Evolutionary conservation across 164 flowering plant species (phyloP).

Genomic region (Vitis labrusca): DNA sequence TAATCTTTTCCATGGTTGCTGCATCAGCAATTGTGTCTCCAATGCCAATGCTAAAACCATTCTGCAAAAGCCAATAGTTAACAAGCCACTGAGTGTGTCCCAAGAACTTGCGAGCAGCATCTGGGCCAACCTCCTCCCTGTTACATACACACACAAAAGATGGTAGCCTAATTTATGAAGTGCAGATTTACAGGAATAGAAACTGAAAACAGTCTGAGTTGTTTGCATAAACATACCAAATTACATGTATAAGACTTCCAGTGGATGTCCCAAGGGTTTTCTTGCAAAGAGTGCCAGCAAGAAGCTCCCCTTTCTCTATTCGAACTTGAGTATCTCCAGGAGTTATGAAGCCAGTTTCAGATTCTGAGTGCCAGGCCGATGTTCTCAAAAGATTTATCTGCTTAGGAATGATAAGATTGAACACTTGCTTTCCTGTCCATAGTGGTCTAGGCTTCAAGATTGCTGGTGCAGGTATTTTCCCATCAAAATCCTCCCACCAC

Average conservation of each 20-base stretch:
- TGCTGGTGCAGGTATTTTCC: constrained; percentile 93
- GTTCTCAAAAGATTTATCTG: constrained; percentile 88
- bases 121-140: constrained; percentile 99
- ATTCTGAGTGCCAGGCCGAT: constrained; percentile 92
- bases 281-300: constrained; percentile 93
- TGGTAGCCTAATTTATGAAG: too few relatives aligned
- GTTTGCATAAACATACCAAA: constrained; percentile 52
- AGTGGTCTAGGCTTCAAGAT: constrained; percentile 94
- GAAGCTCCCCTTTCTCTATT: constrained; percentile 90
- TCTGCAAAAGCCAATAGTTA: constrained; percentile 95
- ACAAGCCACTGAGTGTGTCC: constrained; percentile 99
- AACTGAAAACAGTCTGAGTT: too few relatives aligned
- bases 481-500: constrained; percentile 99
- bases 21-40: constrained; percentile 99
- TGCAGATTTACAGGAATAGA: too few relatives aligned
- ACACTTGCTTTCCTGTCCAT: constrained; percentile 99
- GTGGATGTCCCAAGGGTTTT: constrained; percentile 91
- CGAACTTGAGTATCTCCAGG: constrained; percentile 94
- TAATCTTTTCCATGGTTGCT: constrained; percentile 86
- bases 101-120: constrained; percentile 97
- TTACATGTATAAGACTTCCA: constrained; percentile 98
- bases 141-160: background rate
- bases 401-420: constrained; percentile 93
- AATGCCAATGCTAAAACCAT: constrained; percentile 94
- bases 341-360: constrained; percentile 75